phyloP scores from a whole-genome alignment of 2,329 filamentous ascomycete genomes.

The Hypoxylon sp. region DNA sequence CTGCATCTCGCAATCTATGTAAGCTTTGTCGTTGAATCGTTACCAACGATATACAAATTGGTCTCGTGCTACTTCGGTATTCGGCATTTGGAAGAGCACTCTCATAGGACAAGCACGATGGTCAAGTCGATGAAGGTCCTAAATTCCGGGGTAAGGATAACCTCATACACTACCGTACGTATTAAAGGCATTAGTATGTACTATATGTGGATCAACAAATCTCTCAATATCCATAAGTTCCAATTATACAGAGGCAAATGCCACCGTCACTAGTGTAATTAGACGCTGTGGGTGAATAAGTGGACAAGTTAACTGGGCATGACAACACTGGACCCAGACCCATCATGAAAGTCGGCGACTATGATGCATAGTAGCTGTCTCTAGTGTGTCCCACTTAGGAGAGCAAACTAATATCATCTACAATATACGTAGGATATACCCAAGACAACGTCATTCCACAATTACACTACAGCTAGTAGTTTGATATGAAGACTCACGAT shows the following conservation, averaged over 20 bases:
- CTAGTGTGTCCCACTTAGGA: conserved; percentile 17
- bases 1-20: conserved; percentile 18
- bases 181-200: neutral
- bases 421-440: neutral
- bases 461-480: conserved; percentile 7
- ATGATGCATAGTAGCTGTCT: neutral
- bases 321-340: conserved; percentile 1
- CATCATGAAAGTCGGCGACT: neutral
- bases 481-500: conserved; percentile 1
- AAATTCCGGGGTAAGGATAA: conserved; percentile 1
- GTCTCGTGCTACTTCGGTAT: conserved; percentile 22
- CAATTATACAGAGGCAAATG: conserved; percentile 10
- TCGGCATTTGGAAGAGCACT: conserved; percentile 6
- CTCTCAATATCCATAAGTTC: neutral
- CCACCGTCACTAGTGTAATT: conserved; percentile 13
- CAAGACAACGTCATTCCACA: conserved; percentile 10
- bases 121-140: neutral
- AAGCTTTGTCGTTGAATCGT: conserved; percentile 11
- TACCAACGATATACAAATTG: conserved; percentile 24
- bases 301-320: conserved; percentile 2
- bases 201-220: neutral
- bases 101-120: conserved; percentile 5
- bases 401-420: conserved; percentile 13
- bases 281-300: conserved; percentile 1
- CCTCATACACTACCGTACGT: conserved; percentile 2